Evolutionary conservation across 495 filamentous ascomycete species (phyloP).

Genomic region (Neurospora sp.): DNA sequence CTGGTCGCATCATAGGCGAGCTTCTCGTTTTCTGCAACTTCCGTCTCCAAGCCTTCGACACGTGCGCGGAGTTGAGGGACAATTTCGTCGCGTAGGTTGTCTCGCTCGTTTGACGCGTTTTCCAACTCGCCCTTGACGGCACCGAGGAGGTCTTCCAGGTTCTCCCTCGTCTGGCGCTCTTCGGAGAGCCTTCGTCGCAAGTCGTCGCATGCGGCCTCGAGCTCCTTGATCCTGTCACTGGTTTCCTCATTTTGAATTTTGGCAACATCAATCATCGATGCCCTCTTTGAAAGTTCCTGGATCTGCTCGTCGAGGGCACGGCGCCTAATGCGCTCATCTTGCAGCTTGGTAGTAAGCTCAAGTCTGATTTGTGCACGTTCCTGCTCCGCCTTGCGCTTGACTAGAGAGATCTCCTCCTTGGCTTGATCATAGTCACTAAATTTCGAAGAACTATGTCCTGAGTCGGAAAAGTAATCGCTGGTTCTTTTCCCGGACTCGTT

Average conservation of each 20-base stretch:
- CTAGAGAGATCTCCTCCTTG: conserved; percentile 72
- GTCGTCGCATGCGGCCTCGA: conserved; percentile 73
- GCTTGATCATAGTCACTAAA: conserved; percentile 55
- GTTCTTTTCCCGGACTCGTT: conserved; percentile 63
- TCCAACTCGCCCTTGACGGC: conserved; percentile 76
- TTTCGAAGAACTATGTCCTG: conserved; percentile 75
- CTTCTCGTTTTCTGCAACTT: conserved; percentile 54
- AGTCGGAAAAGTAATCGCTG: conserved; percentile 97
- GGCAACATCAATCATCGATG: conserved; percentile 45
- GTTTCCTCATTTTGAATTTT: conserved; percentile 36
- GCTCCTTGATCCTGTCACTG: conserved; percentile 52
- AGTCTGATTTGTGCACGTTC: conserved; percentile 81
- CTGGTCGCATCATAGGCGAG: conserved; percentile 64
- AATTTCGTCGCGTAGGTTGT: conserved; percentile 81
- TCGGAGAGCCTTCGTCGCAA: conserved; percentile 70
- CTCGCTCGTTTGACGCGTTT: conserved; percentile 74
- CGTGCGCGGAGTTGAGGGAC: conserved; percentile 61
- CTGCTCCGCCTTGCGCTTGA: conserved; percentile 77
- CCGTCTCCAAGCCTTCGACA: conserved; percentile 66
- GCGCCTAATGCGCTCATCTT: conserved; percentile 69
- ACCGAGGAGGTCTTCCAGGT: conserved; percentile 81
- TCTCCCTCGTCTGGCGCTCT: conserved; percentile 81
- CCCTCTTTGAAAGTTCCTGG: conserved; percentile 64
- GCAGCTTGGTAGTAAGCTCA: conserved; percentile 69
- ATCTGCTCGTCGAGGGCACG: conserved; percentile 72